A percentile compares a stretch with the other conserved stretches of the same genome.
These are phyloP conservation scores for Vigna mungo DNA, from an alignment of 306 rosid species.

Conservation along the genomic window DNA sequence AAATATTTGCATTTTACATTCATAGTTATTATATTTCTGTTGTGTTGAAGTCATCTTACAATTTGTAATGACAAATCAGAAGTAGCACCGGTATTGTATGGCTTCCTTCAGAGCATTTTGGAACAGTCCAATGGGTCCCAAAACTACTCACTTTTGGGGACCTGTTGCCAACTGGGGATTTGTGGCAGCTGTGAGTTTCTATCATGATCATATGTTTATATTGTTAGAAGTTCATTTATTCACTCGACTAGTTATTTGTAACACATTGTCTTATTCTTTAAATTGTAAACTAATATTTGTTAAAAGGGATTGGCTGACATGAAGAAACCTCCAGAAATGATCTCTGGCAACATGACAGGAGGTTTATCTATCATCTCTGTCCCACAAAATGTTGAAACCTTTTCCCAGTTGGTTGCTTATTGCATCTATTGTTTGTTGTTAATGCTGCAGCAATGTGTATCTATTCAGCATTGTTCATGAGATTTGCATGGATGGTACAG, in stretches of 20 bases:
- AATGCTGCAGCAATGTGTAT: conserved; percentile 71
- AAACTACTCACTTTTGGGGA: conserved; percentile 98
- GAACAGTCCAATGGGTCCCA: conserved; percentile 95
- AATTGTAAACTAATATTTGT: conserved; percentile 13
- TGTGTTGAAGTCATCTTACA: conserved; percentile 29
- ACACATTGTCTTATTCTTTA: conserved; percentile 1
- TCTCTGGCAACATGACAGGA: conserved; percentile 95
- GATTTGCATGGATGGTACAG: conserved; percentile 84
- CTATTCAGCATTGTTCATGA: conserved; percentile 75
- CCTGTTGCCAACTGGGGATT: conserved; percentile 98
- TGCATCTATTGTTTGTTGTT: conserved; percentile 13
- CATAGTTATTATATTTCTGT: neutral
- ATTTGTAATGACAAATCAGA: conserved; percentile 31
- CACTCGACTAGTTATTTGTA: conserved; percentile 8
- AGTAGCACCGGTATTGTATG: conserved; percentile 48
- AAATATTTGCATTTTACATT: conserved; percentile 19
- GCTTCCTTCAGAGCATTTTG: conserved; percentile 83
- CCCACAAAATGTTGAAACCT: conserved; percentile 1
- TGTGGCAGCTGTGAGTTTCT: conserved; percentile 83
- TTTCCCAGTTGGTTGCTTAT: conserved; percentile 23
- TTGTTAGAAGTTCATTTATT: conserved; percentile 9
- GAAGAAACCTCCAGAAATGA: conserved; percentile 92
- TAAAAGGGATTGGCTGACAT: conserved; percentile 86
- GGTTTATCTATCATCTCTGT: conserved; percentile 51
- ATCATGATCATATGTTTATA: conserved; percentile 28